Evolutionary conservation across 2,329 filamentous ascomycete genomes (phyloP).

Genomic region (Diaporthe citriasiana): DNA sequence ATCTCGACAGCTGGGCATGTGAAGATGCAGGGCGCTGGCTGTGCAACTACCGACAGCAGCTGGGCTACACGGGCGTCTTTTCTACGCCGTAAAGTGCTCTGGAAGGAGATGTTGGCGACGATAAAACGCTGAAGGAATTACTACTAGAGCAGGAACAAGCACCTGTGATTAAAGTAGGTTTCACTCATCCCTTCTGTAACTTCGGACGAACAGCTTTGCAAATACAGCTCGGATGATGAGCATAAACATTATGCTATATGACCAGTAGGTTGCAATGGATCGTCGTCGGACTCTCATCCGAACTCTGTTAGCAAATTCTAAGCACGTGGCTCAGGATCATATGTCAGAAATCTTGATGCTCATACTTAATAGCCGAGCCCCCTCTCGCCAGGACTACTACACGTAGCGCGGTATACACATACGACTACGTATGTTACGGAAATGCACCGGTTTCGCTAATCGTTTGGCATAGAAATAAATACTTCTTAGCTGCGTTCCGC

Average conservation of each 20-base stretch:
- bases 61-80: too few relatives aligned
- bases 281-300: neutral
- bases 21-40: neutral
- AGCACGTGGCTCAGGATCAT: neutral
- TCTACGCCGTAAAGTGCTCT: neutral
- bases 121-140: neutral
- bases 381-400: neutral
- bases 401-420: neutral
- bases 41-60: neutral
- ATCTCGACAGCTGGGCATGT: slow-evolving; percentile 1
- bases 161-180: neutral
- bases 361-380: neutral
- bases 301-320: neutral
- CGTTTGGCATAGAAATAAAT: too few relatives aligned
- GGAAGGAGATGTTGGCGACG: too few relatives aligned
- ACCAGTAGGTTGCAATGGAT: neutral
- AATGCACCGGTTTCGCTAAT: neutral
- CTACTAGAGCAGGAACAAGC: neutral
- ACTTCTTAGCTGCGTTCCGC: too few relatives aligned
- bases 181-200: neutral
- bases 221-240: neutral
- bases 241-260: slow-evolving; percentile 14
- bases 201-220: slow-evolving; percentile 1
- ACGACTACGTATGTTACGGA: too few relatives aligned
- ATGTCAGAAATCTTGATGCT: neutral